Percentiles rank a stretch among this genome's conserved stretches.
These are phyloP conservation scores for Leccinum fibrillosum DNA, from an alignment of 768 basidiomycete genomes.

Conservation along the genomic window DNA sequence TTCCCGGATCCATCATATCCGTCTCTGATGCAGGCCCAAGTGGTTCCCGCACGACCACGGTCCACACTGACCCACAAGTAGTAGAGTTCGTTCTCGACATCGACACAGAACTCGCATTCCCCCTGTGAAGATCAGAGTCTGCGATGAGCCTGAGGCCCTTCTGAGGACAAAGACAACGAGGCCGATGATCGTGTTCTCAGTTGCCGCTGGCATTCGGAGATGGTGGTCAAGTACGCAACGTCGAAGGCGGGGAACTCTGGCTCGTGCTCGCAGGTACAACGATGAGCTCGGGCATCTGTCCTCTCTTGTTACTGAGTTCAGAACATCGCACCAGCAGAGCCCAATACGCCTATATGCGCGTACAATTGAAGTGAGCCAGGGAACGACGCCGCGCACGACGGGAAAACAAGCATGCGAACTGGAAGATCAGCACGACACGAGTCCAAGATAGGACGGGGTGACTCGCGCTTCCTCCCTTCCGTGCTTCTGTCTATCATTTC, in stretches of 20 bases:
- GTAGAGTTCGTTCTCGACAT: background rate
- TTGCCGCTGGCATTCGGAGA: background rate
- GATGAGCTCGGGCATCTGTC: conserved; percentile 66
- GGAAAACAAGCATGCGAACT: background rate
- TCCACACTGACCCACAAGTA: background rate
- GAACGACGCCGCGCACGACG: background rate
- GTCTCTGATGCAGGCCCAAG: conserved; percentile 22
- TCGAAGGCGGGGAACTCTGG: conserved; percentile 36
- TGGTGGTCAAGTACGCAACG: conserved; percentile 44
- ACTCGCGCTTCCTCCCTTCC: too few species aligned
- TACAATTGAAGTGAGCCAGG: background rate
- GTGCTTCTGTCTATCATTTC: too few species aligned
- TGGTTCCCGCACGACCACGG: conserved; percentile 30
- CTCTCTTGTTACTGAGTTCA: conserved; percentile 49
- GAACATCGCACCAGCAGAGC: background rate
- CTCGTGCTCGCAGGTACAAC: conserved; percentile 39
- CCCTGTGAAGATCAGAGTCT: background rate
- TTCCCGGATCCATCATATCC: background rate
- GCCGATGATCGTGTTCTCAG: background rate
- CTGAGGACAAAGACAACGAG: too few species aligned
- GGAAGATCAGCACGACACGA: too few species aligned
- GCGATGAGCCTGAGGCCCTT: background rate
- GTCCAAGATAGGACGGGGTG: too few species aligned
- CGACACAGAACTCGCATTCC: background rate
- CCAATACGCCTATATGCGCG: too few species aligned